Evolutionary conservation across 495 filamentous ascomycete species (phyloP).

Genomic region (Xylaria telfairii): DNA sequence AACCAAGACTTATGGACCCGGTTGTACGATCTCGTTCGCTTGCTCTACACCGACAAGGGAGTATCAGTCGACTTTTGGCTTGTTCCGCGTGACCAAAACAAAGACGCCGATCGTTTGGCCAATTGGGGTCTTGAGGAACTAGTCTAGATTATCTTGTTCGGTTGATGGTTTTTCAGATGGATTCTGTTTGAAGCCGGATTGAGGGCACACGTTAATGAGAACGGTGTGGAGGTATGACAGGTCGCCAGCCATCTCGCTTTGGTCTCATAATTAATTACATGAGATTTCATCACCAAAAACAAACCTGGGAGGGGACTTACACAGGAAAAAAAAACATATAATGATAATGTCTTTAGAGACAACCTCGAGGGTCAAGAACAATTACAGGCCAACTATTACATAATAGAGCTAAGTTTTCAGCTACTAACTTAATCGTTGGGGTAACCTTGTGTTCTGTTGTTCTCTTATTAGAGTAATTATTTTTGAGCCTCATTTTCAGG

Average conservation of each 20-base stretch:
- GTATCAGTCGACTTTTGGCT: slow-evolving; percentile 17
- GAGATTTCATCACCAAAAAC: too few relatives aligned
- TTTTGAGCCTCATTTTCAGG: too few relatives aligned
- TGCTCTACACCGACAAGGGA: not conserved
- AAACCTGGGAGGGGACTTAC: too few relatives aligned
- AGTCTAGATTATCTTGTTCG: not conserved
- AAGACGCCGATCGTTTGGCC: slow-evolving; percentile 1
- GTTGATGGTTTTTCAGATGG: not conserved
- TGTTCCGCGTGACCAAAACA: slow-evolving; percentile 15
- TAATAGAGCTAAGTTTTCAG: too few relatives aligned
- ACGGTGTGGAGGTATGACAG: not conserved
- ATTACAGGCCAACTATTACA: too few relatives aligned
- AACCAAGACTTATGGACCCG: slow-evolving; percentile 14
- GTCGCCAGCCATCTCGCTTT: not conserved
- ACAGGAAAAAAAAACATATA: too few relatives aligned
- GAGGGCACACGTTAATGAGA: not conserved
- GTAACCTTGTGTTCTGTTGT: too few relatives aligned
- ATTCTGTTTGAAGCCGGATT: not conserved
- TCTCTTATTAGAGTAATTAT: too few relatives aligned
- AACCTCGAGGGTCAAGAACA: too few relatives aligned
- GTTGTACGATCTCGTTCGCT: not conserved
- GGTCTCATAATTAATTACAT: too few relatives aligned
- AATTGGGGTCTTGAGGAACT: not conserved
- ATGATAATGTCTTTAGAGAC: too few relatives aligned
- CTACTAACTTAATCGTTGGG: too few relatives aligned